Conservation (phyloP, 176 grass and related monocot species). For the Zea luxurians region DNA sequence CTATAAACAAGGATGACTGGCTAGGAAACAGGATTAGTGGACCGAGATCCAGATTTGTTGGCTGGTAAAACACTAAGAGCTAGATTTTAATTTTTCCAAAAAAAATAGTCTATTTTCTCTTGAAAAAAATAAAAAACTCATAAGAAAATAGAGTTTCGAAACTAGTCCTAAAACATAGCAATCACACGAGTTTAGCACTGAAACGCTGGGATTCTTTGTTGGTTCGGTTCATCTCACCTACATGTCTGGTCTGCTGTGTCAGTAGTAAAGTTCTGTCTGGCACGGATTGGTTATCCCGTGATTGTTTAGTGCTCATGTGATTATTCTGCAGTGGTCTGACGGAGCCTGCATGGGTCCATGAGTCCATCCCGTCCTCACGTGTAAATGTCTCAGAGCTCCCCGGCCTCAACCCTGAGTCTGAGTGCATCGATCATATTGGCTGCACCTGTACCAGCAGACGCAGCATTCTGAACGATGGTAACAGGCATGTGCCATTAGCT, state of each 20-base stretch:
- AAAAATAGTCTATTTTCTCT: no score
- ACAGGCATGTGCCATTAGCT: conserved; percentile 1
- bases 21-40: not conserved
- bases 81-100: no score
- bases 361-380: not conserved
- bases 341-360: not conserved
- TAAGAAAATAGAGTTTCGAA: no score
- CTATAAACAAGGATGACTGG: not conserved
- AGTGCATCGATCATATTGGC: not conserved
- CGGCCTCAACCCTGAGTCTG: no score
- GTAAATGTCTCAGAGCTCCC: not conserved
- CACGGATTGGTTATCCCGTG: not conserved
- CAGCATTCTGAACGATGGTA: conserved; percentile 9
- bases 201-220: not conserved
- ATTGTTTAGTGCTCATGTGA: conserved; percentile 29
- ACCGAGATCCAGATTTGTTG: conserved; percentile 15
- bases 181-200: not conserved
- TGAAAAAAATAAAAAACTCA: no score
- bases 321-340: not conserved
- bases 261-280: conserved; percentile 5
- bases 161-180: not conserved
- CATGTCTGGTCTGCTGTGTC: conserved; percentile 10
- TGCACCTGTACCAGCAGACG: not conserved
- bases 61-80: no score
- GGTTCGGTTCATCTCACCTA: conserved; percentile 16